Percentiles rank a stretch among this genome's conserved stretches.
These are phyloP conservation scores for Globisporangium parvum DNA, from an alignment of 352 stramenopile species.

Conservation along the genomic window DNA sequence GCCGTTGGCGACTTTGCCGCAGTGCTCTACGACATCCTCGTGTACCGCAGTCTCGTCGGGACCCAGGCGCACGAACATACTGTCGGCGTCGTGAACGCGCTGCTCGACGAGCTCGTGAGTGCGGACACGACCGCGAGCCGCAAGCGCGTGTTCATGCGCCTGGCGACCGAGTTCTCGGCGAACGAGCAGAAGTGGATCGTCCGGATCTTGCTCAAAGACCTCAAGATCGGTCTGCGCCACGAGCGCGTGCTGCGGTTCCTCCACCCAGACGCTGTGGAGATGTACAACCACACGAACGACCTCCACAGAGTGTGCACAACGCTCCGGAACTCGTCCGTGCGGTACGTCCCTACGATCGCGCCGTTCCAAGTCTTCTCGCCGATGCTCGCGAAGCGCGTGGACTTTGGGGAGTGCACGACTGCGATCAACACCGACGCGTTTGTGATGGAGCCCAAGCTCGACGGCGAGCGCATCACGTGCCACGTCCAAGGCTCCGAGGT, in stretches of 20 bases:
- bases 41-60: slow-evolving; percentile 46
- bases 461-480: slow-evolving; percentile 80
- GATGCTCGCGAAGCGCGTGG: slow-evolving; percentile 81
- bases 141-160: slow-evolving; percentile 61
- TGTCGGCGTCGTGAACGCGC: slow-evolving; percentile 46
- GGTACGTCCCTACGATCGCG: slow-evolving; percentile 74
- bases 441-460: slow-evolving; percentile 81
- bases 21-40: slow-evolving; percentile 67
- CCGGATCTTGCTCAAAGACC: slow-evolving; percentile 78
- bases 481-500: slow-evolving; percentile 54
- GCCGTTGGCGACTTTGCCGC: slow-evolving; percentile 77
- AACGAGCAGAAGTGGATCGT: slow-evolving; percentile 83
- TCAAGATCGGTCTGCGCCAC: slow-evolving; percentile 81
- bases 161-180: slow-evolving; percentile 70
- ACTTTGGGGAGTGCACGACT: slow-evolving; percentile 78
- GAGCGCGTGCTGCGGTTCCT: slow-evolving; percentile 77
- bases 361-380: slow-evolving; percentile 83
- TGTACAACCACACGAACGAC: slow-evolving; percentile 88
- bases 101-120: slow-evolving; percentile 51
- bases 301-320: slow-evolving; percentile 68
- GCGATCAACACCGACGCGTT: slow-evolving; percentile 66
- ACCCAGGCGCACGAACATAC: slow-evolving; percentile 44
- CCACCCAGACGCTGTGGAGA: slow-evolving; percentile 75
- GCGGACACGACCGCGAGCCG: slow-evolving; percentile 34
- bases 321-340: slow-evolving; percentile 69